Evolutionary conservation across 225 moss, liverwort and hornwort species (phyloP).

Genomic region (Sphagnum tenellum): DNA sequence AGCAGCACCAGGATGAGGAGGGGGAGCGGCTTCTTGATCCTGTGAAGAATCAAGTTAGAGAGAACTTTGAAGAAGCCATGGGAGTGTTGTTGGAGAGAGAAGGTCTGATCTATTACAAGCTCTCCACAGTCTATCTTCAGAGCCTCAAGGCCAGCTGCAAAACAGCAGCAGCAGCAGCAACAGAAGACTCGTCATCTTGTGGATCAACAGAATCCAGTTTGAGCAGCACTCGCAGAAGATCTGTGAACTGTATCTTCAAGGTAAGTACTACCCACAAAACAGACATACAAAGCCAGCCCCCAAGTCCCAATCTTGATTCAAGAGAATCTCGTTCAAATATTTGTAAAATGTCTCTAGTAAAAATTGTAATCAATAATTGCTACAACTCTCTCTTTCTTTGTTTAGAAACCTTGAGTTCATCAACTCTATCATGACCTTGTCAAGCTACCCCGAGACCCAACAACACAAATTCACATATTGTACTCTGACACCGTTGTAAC

Average conservation of each 20-base stretch:
- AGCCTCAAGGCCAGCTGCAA: slow-evolving; percentile 10
- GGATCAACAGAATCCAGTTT: slow-evolving; percentile 6
- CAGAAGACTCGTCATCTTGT: slow-evolving; percentile 3
- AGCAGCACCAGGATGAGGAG: too few relatives aligned
- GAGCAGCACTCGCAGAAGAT: slow-evolving; percentile 21
- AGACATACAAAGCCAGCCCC: neutral
- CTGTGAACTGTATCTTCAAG: slow-evolving; percentile 56
- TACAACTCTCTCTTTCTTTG: too few relatives aligned
- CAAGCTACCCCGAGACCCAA: too few relatives aligned
- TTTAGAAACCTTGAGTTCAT: too few relatives aligned
- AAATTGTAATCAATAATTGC: too few relatives aligned
- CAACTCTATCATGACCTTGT: too few relatives aligned
- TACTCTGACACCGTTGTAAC: too few relatives aligned
- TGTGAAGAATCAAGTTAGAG: neutral
- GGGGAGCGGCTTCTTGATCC: too few relatives aligned
- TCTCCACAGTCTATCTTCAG: slow-evolving; percentile 33
- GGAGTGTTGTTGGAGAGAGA: slow-evolving; percentile 44
- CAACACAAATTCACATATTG: too few relatives aligned
- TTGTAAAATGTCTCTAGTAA: too few relatives aligned
- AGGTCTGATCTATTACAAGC: slow-evolving; percentile 24
- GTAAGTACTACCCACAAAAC: slow-evolving; percentile 11
- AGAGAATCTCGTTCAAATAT: too few relatives aligned
- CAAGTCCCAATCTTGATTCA: too few relatives aligned
- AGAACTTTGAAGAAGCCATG: slow-evolving; percentile 49
- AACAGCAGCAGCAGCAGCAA: neutral